Evolutionary conservation across 805 yeast genomes (phyloP).

Genomic region (Nakazawaea peltata): DNA sequence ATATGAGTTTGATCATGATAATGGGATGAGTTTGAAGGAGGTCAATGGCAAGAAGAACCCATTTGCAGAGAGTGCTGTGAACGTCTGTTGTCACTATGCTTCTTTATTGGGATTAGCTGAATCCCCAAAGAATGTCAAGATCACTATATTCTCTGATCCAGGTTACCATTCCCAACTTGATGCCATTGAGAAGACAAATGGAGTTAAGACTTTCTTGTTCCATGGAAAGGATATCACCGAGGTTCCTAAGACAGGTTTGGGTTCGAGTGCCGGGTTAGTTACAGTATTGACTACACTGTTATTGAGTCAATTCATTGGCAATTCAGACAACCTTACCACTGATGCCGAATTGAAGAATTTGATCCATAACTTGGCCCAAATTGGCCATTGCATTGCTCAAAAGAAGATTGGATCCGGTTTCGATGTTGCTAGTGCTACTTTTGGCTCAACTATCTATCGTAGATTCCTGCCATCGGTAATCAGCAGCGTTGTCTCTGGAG

Average conservation of each 20-base stretch:
- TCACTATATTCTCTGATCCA: conserved; percentile 75
- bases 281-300: conserved; percentile 71
- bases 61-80: conserved; percentile 53
- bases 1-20: conserved; percentile 25
- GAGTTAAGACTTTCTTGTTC: conserved; percentile 40
- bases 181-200: conserved; percentile 27
- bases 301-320: conserved; percentile 32
- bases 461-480: conserved; percentile 60
- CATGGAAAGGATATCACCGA: conserved; percentile 54
- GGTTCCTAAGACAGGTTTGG: conserved; percentile 91
- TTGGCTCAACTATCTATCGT: conserved; percentile 77
- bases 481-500: conserved; percentile 26
- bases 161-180: conserved; percentile 78
- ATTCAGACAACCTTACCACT: conserved; percentile 19
- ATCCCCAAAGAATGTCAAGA: conserved; percentile 19
- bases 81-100: not conserved
- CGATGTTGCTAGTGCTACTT: conserved; percentile 93
- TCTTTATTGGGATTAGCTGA: no score
- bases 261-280: conserved; percentile 92
- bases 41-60: conserved; percentile 43
- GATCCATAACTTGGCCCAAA: conserved; percentile 82
- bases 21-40: not conserved
- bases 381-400: conserved; percentile 91
- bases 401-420: conserved; percentile 95
- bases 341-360: conserved; percentile 11